Conservation (phyloP, 2,329 filamentous ascomycete species). For the Pyrenochaeta sp. region DNA sequence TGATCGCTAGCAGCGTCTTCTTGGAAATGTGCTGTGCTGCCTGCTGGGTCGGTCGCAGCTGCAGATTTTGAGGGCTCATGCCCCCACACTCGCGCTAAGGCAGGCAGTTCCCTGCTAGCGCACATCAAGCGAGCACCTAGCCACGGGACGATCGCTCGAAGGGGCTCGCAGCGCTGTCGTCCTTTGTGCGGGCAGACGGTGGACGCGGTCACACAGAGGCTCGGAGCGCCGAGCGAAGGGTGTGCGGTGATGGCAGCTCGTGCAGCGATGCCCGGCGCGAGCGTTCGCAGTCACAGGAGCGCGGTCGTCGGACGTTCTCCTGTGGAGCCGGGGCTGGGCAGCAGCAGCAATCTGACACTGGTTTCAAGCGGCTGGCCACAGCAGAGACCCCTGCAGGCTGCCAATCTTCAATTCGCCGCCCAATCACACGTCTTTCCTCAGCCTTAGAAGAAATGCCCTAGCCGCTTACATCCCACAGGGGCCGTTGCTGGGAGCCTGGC, state of each 20-base stretch:
- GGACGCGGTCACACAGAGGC: slow-evolving; percentile 3
- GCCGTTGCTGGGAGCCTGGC: slow-evolving; percentile 19
- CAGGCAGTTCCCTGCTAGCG: not conserved
- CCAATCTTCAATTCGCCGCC: slow-evolving; percentile 21
- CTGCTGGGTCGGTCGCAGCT: slow-evolving; percentile 14
- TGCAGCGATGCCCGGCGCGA: slow-evolving; percentile 1
- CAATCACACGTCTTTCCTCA: slow-evolving; percentile 18
- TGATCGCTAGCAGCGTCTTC: slow-evolving; percentile 1
- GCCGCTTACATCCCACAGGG: slow-evolving; percentile 12
- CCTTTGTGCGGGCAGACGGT: not conserved
- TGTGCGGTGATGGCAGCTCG: slow-evolving; percentile 1
- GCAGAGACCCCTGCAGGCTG: slow-evolving; percentile 12
- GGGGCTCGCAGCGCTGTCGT: not conserved
- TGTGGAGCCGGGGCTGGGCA: slow-evolving; percentile 17
- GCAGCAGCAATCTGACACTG: slow-evolving; percentile 21
- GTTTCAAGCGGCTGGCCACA: slow-evolving; percentile 18
- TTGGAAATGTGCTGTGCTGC: not conserved
- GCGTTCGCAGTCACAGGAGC: not conserved
- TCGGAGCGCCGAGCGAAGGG: not conserved
- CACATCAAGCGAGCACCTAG: slow-evolving; percentile 2
- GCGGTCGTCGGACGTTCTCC: slow-evolving; percentile 4
- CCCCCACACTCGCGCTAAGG: slow-evolving; percentile 10
- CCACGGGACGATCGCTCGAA: slow-evolving; percentile 17
- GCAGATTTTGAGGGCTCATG: slow-evolving; percentile 17
- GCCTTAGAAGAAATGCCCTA: slow-evolving; percentile 15